Conservation (phyloP, 148 eudicot genomes). For the Vaccinium darrowii region DNA sequence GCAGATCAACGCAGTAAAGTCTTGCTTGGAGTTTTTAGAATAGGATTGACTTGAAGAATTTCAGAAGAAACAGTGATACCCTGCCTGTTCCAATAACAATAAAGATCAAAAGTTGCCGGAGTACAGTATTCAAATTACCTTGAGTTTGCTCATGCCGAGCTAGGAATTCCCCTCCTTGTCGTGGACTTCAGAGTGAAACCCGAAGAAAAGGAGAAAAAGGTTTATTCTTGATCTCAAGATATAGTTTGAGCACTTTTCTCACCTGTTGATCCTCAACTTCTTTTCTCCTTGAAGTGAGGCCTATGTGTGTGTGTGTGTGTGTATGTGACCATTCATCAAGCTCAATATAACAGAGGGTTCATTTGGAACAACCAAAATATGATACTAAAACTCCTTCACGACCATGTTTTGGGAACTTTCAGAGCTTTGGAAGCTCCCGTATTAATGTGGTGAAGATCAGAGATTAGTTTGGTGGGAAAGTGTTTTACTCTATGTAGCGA, state of each 20-base stretch:
- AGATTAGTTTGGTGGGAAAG: no score
- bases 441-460: no score
- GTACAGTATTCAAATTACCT: neutral
- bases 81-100: no score
- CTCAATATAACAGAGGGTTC: neutral
- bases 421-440: neutral
- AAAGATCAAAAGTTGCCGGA: neutral
- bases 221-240: neutral
- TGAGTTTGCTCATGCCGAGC: neutral
- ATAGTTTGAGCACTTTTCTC: no score
- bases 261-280: no score
- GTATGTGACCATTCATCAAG: no score
- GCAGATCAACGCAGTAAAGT: neutral
- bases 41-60: no score
- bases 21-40: neutral
- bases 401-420: neutral
- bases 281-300: no score
- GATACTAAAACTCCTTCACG: neutral
- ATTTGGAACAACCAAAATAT: neutral
- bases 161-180: neutral
- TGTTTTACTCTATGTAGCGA: no score
- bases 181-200: neutral
- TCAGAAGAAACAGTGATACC: no score
- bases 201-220: neutral
- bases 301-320: no score